A percentile compares a stretch with the other conserved stretches of the same genome.
These are phyloP conservation scores for Mikania micrantha DNA, from an alignment of 129 eudicot genomes.

Conservation along the genomic window DNA sequence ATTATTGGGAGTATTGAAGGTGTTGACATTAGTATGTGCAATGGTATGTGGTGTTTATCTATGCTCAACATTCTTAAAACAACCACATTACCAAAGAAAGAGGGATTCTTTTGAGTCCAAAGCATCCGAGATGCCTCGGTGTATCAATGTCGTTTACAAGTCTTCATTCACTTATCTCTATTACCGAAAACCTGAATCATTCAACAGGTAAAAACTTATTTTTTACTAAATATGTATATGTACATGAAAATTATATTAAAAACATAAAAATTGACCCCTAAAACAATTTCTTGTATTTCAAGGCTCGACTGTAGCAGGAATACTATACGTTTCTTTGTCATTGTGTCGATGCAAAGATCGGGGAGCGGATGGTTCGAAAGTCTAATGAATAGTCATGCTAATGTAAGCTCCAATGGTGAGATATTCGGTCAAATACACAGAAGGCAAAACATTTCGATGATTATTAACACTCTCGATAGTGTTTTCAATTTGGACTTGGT, in stretches of 20 bases:
- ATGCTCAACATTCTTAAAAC: slow-evolving; percentile 40
- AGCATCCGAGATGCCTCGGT: slow-evolving; percentile 27
- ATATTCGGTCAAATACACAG: slow-evolving; percentile 62
- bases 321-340: slow-evolving; percentile 66
- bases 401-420: slow-evolving; percentile 90
- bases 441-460: slow-evolving; percentile 55
- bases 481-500: slow-evolving; percentile 82
- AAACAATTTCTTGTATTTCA: not conserved
- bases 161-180: slow-evolving; percentile 40
- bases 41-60: slow-evolving; percentile 42
- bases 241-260: too few relatives aligned
- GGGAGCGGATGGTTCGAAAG: slow-evolving; percentile 99
- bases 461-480: slow-evolving; percentile 58
- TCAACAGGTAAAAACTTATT: slow-evolving; percentile 35
- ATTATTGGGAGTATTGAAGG: slow-evolving; percentile 20
- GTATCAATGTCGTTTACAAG: slow-evolving; percentile 5
- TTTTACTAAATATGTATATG: not conserved
- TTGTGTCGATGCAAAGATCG: slow-evolving; percentile 86
- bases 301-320: slow-evolving; percentile 69
- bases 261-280: too few relatives aligned
- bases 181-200: slow-evolving; percentile 52
- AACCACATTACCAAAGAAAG: slow-evolving; percentile 18
- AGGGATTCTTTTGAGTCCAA: slow-evolving; percentile 19
- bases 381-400: slow-evolving; percentile 70
- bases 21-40: slow-evolving; percentile 34